Conservation (phyloP, 257 asterid genomes). For the Nyctanthes arbortristis region DNA sequence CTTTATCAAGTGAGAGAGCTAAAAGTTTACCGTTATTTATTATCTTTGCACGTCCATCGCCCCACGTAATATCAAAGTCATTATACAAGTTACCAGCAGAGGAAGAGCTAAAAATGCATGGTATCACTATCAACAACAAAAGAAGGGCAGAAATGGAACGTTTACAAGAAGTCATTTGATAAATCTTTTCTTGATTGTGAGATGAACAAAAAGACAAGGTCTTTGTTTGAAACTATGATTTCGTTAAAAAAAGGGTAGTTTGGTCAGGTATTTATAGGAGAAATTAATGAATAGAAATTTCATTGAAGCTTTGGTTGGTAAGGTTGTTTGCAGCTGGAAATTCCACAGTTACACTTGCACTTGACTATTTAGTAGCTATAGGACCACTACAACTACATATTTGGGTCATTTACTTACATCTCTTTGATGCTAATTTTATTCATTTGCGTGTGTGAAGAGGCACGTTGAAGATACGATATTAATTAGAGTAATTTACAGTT, state of each 20-base stretch:
- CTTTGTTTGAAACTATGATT: not conserved
- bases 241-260: constrained; percentile 6
- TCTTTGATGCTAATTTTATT: too few relatives aligned
- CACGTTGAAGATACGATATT: too few relatives aligned
- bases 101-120: constrained; percentile 7
- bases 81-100: constrained; percentile 28
- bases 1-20: constrained; percentile 25
- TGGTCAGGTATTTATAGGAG: not conserved
- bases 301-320: constrained; percentile 11
- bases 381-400: too few relatives aligned
- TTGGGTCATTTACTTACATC: too few relatives aligned
- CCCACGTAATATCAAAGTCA: constrained; percentile 41
- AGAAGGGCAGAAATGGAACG: not conserved
- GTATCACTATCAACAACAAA: not conserved
- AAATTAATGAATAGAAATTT: not conserved
- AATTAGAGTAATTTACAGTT: too few relatives aligned
- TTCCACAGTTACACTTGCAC: constrained; percentile 15
- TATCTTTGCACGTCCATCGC: constrained; percentile 32
- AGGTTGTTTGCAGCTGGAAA: constrained; percentile 27
- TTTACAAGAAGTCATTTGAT: constrained; percentile 8
- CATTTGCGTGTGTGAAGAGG: too few relatives aligned
- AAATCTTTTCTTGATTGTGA: not conserved
- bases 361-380: not conserved
- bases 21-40: constrained; percentile 31
- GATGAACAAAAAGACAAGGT: not conserved